A percentile compares a stretch with the other conserved stretches of the same genome.
Evolutionary conservation across 495 filamentous ascomycete genomes (phyloP).

Genomic region (Parachaetomium inaequale): DNA sequence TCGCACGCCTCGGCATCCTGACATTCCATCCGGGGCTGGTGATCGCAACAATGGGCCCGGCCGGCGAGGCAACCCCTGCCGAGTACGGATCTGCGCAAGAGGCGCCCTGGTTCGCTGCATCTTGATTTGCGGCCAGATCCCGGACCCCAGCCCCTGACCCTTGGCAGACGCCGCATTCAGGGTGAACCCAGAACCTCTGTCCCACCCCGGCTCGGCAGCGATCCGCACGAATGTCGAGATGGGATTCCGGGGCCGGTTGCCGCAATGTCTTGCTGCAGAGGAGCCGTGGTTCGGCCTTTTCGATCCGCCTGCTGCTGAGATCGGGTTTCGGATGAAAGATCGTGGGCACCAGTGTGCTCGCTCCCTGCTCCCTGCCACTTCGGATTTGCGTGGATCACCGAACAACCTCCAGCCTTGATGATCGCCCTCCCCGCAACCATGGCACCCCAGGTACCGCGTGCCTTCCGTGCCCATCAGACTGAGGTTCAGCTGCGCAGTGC

Average conservation of each 20-base stretch:
- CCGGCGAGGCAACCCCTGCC: slow-evolving; percentile 2
- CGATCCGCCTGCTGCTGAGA: neutral
- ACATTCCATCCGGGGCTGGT: slow-evolving; percentile 3
- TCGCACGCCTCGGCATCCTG: neutral
- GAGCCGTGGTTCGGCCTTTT: neutral
- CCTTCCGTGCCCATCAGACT: slow-evolving; percentile 10
- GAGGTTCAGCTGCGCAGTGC: slow-evolving; percentile 17
- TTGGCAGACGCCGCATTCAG: neutral
- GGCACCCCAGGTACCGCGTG: slow-evolving; percentile 8
- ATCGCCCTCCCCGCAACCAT: slow-evolving; percentile 13
- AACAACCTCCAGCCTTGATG: slow-evolving; percentile 2
- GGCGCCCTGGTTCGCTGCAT: slow-evolving; percentile 23
- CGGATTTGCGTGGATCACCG: neutral
- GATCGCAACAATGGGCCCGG: neutral
- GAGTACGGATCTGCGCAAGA: slow-evolving; percentile 5
- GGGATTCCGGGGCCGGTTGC: neutral
- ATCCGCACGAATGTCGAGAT: neutral
- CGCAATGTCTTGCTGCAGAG: neutral
- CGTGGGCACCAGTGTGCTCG: neutral
- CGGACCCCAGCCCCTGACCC: slow-evolving; percentile 16
- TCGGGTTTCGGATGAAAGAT: slow-evolving; percentile 5
- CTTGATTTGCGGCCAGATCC: slow-evolving; percentile 30
- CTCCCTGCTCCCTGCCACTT: slow-evolving; percentile 7
- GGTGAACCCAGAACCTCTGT: neutral
- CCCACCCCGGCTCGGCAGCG: neutral